phyloP scores from a whole-genome alignment of 2,329 filamentous ascomycete genomes.

The Xylariaceae sp. region DNA sequence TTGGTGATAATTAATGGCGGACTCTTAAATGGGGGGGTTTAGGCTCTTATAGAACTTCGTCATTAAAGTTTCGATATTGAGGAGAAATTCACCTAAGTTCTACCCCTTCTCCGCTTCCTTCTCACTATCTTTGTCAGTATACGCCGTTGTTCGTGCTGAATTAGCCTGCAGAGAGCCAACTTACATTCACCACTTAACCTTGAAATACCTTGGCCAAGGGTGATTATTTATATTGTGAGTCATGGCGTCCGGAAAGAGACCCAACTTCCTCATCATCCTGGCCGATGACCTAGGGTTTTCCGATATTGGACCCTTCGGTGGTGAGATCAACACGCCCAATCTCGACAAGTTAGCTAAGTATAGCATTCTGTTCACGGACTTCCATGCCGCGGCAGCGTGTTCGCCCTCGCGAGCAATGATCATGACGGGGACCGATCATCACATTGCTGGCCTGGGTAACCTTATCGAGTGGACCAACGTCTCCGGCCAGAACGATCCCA shows the following conservation, averaged over 20 bases:
- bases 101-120: neutral
- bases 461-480: conserved; percentile 57
- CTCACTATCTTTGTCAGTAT: neutral
- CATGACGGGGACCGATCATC: conserved; percentile 68
- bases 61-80: neutral
- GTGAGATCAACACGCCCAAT: conserved; percentile 65
- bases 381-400: conserved; percentile 69
- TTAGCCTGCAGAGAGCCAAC: neutral
- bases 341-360: conserved; percentile 58
- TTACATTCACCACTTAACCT: neutral
- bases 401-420: conserved; percentile 71
- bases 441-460: conserved; percentile 64
- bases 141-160: neutral
- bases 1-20: conserved; percentile 10
- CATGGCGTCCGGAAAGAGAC: conserved; percentile 45
- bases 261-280: conserved; percentile 65
- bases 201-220: neutral
- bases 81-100: neutral
- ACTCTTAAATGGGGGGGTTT: neutral
- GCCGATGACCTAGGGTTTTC: conserved; percentile 67
- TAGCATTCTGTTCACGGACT: conserved; percentile 66
- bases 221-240: neutral
- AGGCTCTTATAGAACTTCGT: neutral
- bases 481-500: conserved; percentile 42
- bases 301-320: conserved; percentile 63